These are phyloP conservation scores for Kwoniella pini DNA, from an alignment of 768 basidiomycete genomes.

Conservation along the genomic window DNA sequence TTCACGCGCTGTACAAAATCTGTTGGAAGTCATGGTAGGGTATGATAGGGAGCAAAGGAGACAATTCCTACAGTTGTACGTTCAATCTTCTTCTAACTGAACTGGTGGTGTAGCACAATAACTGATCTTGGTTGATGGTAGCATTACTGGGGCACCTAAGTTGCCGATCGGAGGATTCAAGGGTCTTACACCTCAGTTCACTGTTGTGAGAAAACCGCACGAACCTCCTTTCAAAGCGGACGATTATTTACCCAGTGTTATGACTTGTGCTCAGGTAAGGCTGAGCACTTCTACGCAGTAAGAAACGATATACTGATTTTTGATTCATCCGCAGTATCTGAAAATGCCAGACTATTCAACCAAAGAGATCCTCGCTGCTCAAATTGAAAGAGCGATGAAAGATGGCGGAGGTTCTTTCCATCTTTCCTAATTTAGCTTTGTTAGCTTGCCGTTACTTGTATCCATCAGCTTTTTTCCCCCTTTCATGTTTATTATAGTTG, in stretches of 20 bases:
- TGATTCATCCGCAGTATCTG: conserved; percentile 56
- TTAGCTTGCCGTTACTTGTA: too few relatives aligned
- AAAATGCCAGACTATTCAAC: conserved; percentile 95
- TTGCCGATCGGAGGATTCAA: conserved; percentile 96
- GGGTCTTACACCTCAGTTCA: conserved; percentile 87
- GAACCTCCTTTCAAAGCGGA: conserved; percentile 87
- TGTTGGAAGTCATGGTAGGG: conserved; percentile 81
- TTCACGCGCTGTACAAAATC: conserved; percentile 82
- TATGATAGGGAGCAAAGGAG: conserved; percentile 74
- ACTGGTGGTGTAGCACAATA: too few relatives aligned
- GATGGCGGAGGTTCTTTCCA: conserved; percentile 98
- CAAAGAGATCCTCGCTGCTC: conserved; percentile 78
- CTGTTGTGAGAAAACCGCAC: conserved; percentile 95
- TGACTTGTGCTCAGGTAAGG: conserved; percentile 76
- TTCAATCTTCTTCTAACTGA: not conserved
- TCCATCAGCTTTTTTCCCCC: not conserved
- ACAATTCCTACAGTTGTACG: conserved; percentile 81
- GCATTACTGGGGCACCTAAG: conserved; percentile 93
- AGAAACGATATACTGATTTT: too few relatives aligned
- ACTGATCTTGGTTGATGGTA: too few relatives aligned
- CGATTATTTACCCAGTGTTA: conserved; percentile 93
- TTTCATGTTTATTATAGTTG: not conserved
- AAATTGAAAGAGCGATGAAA: conserved; percentile 77
- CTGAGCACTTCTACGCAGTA: too few relatives aligned
- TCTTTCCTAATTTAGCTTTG: conserved; percentile 75